Conservation (phyloP, 768 basidiomycete species). For the Candolleomyces aberdarensis region DNA sequence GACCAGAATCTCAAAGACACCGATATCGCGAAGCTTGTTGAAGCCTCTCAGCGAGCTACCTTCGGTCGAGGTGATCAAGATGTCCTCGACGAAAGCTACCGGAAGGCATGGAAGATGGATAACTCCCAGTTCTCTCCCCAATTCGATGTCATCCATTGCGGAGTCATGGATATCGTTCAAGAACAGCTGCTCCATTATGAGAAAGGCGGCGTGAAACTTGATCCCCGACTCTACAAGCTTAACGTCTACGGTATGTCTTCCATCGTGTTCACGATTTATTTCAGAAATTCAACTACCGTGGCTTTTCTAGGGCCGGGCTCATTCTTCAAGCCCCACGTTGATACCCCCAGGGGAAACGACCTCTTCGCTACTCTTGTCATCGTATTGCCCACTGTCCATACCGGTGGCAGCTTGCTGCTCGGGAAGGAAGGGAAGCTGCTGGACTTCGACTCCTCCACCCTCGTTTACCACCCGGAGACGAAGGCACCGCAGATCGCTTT, state of each 20-base stretch:
- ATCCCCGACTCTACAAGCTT: constrained; percentile 29
- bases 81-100: constrained; percentile 24
- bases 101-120: constrained; percentile 25
- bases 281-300: background rate
- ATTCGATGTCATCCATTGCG: constrained; percentile 13
- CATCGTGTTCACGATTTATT: no score
- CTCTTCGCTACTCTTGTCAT: constrained; percentile 55
- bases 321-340: constrained; percentile 50
- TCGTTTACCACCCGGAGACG: constrained; percentile 2
- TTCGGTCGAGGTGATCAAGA: constrained; percentile 20
- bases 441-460: constrained; percentile 31
- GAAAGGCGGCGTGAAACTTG: constrained; percentile 16
- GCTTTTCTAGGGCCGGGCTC: constrained; percentile 31
- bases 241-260: constrained; percentile 32
- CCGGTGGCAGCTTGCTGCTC: constrained; percentile 44
- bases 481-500: constrained; percentile 26
- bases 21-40: constrained; percentile 2
- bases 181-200: constrained; percentile 14
- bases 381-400: constrained; percentile 42
- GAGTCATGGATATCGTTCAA: constrained; percentile 12
- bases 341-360: constrained; percentile 38
- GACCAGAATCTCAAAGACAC: no score
- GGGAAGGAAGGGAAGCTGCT: constrained; percentile 26
- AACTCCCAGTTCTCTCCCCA: constrained; percentile 15
- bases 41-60: constrained; percentile 21